A percentile compares a stretch with the other conserved stretches of the same genome.
Evolutionary conservation across 1,284 basidiomycete species (phyloP).

Genomic region (Cutaneotrichosporon sp.): DNA sequence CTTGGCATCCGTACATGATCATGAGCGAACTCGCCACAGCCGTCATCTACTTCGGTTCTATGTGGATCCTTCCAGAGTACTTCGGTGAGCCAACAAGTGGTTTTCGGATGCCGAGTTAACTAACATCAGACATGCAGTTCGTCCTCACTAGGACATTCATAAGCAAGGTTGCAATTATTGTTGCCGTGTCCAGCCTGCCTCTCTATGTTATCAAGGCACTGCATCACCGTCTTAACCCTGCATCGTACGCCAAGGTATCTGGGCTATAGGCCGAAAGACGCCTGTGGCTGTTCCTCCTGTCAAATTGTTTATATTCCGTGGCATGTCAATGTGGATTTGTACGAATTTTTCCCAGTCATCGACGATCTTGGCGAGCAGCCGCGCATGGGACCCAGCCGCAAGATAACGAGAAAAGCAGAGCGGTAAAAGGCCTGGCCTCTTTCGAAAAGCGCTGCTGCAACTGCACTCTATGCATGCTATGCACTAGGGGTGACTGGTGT

Average conservation of each 20-base stretch:
- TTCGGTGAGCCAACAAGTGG: slow-evolving; percentile 64
- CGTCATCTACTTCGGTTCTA: slow-evolving; percentile 82
- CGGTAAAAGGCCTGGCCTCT: no score
- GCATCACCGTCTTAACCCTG: slow-evolving; percentile 79
- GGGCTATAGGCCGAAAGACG: slow-evolving; percentile 22
- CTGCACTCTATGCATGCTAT: background rate
- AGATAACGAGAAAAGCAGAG: no score
- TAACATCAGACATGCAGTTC: slow-evolving; percentile 72
- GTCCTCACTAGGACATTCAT: slow-evolving; percentile 80
- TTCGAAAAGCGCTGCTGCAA: no score
- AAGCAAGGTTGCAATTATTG: slow-evolving; percentile 95
- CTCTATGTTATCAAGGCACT: slow-evolving; percentile 86
- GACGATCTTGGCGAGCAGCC: no score
- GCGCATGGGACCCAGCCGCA: no score
- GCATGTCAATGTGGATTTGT: no score
- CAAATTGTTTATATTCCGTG: no score
- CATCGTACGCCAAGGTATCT: slow-evolving; percentile 82
- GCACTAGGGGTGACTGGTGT: background rate
- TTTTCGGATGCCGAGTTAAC: background rate
- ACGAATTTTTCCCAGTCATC: no score
- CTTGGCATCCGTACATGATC: slow-evolving; percentile 97
- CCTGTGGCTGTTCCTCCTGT: background rate
- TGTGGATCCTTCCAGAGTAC: slow-evolving; percentile 90
- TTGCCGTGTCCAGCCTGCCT: slow-evolving; percentile 86
- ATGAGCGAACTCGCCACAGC: slow-evolving; percentile 85